These are phyloP conservation scores for Didymella exigua DNA, from an alignment of 2,329 filamentous ascomycete species.

Conservation along the genomic window DNA sequence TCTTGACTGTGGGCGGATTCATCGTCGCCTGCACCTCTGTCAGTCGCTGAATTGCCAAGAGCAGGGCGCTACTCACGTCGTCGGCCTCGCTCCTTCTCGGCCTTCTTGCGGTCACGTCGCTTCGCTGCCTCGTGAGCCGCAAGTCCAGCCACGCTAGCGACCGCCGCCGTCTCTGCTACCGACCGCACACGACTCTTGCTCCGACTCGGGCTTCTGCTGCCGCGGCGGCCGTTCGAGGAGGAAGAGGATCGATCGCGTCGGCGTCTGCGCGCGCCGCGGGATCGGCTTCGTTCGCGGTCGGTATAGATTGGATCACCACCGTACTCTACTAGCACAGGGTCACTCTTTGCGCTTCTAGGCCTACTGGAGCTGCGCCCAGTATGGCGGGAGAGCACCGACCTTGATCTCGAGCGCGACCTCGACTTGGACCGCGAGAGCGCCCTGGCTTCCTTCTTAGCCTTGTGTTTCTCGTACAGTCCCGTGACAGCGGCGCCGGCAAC, in stretches of 20 bases:
- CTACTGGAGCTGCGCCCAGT: conserved; percentile 42
- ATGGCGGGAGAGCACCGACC: conserved; percentile 52
- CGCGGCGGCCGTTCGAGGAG: conserved; percentile 49
- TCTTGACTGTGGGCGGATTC: conserved; percentile 44
- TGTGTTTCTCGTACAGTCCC: conserved; percentile 67
- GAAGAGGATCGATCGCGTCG: conserved; percentile 52
- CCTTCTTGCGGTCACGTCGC: conserved; percentile 61
- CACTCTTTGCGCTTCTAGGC: conserved; percentile 52
- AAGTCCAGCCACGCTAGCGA: conserved; percentile 62
- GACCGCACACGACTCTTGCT: conserved; percentile 57
- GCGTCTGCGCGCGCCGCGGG: conserved; percentile 41
- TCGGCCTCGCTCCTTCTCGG: conserved; percentile 57
- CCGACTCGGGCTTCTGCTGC: conserved; percentile 47
- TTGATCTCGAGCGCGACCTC: conserved; percentile 52
- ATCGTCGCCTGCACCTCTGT: conserved; percentile 38
- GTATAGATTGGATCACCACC: conserved; percentile 66
- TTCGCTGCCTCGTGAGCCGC: conserved; percentile 64
- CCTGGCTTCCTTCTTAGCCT: conserved; percentile 63
- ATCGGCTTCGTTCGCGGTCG: conserved; percentile 47
- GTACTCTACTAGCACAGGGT: conserved; percentile 66
- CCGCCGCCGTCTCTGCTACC: conserved; percentile 61
- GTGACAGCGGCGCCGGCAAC: conserved; percentile 66
- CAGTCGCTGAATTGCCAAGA: conserved; percentile 18
- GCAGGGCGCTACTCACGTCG: conserved; percentile 52
- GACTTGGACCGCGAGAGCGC: conserved; percentile 51